These are phyloP conservation scores for Fusarium globosum DNA, from an alignment of 2,329 filamentous ascomycete species.

Conservation along the genomic window DNA sequence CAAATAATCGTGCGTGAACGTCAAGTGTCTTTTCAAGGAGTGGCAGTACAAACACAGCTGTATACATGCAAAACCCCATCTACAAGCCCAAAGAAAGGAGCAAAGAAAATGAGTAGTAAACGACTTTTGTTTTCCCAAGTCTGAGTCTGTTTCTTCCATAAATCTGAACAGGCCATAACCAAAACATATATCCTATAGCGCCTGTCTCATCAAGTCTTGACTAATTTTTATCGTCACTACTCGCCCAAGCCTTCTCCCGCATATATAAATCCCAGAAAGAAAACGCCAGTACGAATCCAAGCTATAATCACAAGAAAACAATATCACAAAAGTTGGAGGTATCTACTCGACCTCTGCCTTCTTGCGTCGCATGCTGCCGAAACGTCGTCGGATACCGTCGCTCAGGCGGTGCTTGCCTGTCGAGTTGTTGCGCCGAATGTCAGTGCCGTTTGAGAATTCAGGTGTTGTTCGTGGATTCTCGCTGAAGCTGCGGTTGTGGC, in stretches of 20 bases:
- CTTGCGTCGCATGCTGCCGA: slow-evolving; percentile 64
- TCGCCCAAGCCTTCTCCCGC: not conserved
- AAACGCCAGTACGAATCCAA: slow-evolving; percentile 9
- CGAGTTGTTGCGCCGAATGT: slow-evolving; percentile 53
- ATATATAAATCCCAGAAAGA: not conserved
- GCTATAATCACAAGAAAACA: not conserved
- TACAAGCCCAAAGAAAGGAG: not conserved
- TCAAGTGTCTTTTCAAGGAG: not conserved
- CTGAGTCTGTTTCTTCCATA: slow-evolving; percentile 1
- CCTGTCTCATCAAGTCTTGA: slow-evolving; percentile 11
- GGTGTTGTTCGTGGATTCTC: slow-evolving; percentile 46
- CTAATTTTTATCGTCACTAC: slow-evolving; percentile 13
- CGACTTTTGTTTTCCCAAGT: slow-evolving; percentile 6
- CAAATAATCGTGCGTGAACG: not conserved
- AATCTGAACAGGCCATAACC: not conserved
- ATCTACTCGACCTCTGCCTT: slow-evolving; percentile 43
- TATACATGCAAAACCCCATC: not conserved
- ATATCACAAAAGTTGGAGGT: not conserved
- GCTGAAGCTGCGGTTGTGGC: slow-evolving; percentile 60
- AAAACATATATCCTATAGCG: slow-evolving; percentile 8
- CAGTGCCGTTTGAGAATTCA: slow-evolving; percentile 39
- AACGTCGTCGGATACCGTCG: slow-evolving; percentile 64
- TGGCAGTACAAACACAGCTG: not conserved
- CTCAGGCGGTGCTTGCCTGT: slow-evolving; percentile 57
- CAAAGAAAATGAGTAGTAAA: not conserved